Evolutionary conservation across 495 filamentous ascomycete species (phyloP), one percentile per base, ranked within the genome.

Genomic region (Lentithecium fluviatile): DNA sequence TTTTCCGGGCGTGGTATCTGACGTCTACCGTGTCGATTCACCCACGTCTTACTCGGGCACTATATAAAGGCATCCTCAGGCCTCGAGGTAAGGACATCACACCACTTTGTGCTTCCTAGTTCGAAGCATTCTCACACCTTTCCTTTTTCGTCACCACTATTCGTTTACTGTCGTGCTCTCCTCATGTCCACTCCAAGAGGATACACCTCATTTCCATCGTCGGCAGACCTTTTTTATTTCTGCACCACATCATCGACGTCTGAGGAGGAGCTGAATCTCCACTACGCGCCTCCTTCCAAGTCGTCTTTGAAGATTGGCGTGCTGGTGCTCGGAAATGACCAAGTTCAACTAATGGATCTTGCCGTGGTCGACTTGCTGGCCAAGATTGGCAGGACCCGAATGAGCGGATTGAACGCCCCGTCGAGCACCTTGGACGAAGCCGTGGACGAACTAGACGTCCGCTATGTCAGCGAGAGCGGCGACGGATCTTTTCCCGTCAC

Each of bases 221-320:
- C 58, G 23, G 64, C 59, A 36, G 64, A 67, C 24, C 54, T 67
- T 7, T 67, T 67, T 50, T 63, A 67, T 42, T 60, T 67, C 26
- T 67, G 64, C 48, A 67, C 64, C 19, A 63, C 64, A n/a, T 38
- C 42, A 8, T 57, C 52, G 19, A 50, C 59, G 21, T 63, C 60
- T 15, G 59, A 62, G 34, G 54, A 62, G 20, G 58, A 62, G n/a
- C 20, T 67, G 32, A 48, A 59, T n/a, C 23, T 67, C 7, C 47
- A 50, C 20, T 52, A 58, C 34, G 21, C 43, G 4, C 60, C 64
- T 7, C 64, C 64, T 10, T 67, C 64, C 15, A 63, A 67, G 25
- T 57, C 59, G 1, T 67, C 64, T 2, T 20, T 67, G 19, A 57
- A 51, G 17, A 40, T 67, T 38, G 64, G 64, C 4, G 55, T 67